Base-by-base conservation (phyloP, 495 filamentous ascomycete species). In the Xylaria palmicola region DNA sequence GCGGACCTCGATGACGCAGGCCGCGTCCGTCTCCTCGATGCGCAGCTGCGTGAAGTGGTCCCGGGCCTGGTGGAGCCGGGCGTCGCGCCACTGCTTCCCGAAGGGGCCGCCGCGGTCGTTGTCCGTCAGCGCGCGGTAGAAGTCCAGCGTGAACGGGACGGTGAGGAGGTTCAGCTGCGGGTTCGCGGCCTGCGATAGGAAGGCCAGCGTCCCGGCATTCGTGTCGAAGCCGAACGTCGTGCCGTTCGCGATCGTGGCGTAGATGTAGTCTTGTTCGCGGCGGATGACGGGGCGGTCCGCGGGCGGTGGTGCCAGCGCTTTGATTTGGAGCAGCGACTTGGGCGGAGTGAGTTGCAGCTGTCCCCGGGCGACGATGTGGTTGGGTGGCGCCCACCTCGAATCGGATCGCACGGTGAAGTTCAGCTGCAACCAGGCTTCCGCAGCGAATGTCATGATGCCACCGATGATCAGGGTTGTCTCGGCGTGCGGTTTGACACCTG, bases 71-170 rank as follows among this genome's bases (percentile, higher is more conserved):
- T 79, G 72, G 0, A 83, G 61, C 0, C 74, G 69, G 1, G 61
- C 60, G 20, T 72, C 67, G 19, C 58, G 55, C 81, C 81, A 83
- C 54, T 77, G 69, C 34, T 72, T 63, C 4, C 77, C 79, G 63
- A 76, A 75, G 12, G 73, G 70, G 12, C 74, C 72, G 1, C 83
- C 77, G 8, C 75, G 73, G 64, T 90, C 88, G 70, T 90, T 90
- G 69, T 89, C 84, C 4, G 88, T 90, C 24, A 80, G 81, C 0
- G 83, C 72, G 29, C 82, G 79, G 69, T 83, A 82, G 63, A 84
- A 76, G 39, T 72, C 72, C 7, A 84, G 69, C 5, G 62, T 22
- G 6, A 80, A 68, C 0, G 80, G 77, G 17, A 73, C 63, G 34
- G 76, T 75, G 51, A 85, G 70, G 37, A 84, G 59, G 63, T 80